Percentiles rank a stretch among this genome's conserved stretches.
Conservation (phyloP, 2,329 filamentous ascomycete genomes). For the Orbilia brochopaga region DNA sequence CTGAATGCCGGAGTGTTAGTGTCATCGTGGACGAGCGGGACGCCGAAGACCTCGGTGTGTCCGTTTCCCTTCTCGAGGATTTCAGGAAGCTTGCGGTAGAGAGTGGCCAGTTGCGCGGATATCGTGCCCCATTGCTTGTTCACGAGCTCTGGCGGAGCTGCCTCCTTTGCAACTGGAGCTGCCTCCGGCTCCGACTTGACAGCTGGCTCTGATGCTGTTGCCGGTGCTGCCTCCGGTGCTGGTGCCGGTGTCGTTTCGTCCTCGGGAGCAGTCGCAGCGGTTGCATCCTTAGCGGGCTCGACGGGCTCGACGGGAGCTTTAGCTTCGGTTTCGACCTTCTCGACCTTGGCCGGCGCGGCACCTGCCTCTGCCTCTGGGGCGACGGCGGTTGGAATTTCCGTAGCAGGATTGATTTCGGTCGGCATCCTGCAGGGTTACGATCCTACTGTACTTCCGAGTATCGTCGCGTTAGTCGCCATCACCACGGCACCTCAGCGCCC, state of each 20-base stretch:
- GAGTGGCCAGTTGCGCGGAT: slow-evolving; percentile 61
- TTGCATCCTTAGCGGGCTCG: slow-evolving; percentile 15
- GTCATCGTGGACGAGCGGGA: slow-evolving; percentile 65
- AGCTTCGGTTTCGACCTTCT: too few relatives aligned
- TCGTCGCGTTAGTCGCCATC: too few relatives aligned
- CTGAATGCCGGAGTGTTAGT: slow-evolving; percentile 15
- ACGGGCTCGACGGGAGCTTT: slow-evolving; percentile 7
- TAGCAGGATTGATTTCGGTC: too few relatives aligned
- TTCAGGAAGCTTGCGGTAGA: slow-evolving; percentile 66
- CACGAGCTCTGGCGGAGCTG: slow-evolving; percentile 17
- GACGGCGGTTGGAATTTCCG: too few relatives aligned
- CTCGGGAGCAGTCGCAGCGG: slow-evolving; percentile 13
- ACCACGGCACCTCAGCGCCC: too few relatives aligned
- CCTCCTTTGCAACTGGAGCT: not conserved
- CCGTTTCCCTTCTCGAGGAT: slow-evolving; percentile 63
- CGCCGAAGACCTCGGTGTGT: slow-evolving; percentile 85
- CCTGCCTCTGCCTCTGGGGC: too few relatives aligned
- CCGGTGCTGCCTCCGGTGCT: too few relatives aligned
- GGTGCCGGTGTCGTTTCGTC: slow-evolving; percentile 3
- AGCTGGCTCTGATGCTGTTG: not conserved
- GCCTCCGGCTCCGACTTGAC: slow-evolving; percentile 12
- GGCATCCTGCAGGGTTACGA: too few relatives aligned
- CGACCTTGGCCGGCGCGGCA: too few relatives aligned
- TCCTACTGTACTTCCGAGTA: too few relatives aligned
- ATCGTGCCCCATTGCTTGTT: slow-evolving; percentile 41